phyloP scores from a whole-genome alignment of 169 alveolate species.

The Theileria sp. region DNA sequence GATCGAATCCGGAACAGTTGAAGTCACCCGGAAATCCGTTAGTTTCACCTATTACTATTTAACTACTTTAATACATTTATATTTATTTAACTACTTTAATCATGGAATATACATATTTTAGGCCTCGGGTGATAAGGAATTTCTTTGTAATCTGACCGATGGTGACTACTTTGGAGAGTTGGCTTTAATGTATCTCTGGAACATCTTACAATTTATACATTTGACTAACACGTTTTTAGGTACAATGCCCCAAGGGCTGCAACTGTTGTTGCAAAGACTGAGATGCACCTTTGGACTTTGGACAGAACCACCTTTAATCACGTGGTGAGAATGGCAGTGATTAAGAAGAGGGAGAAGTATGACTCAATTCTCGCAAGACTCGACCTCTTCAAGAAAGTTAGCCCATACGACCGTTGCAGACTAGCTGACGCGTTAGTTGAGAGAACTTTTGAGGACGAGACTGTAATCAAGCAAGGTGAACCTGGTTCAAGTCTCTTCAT shows the following conservation, averaged over 20 bases:
- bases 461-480: constrained; percentile 92
- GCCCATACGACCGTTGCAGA: constrained; percentile 90
- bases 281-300: constrained; percentile 86
- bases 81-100: too few relatives aligned
- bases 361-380: constrained; percentile 86
- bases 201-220: not conserved
- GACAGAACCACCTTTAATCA: constrained; percentile 93
- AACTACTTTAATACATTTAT: too few relatives aligned
- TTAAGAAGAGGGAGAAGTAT: constrained; percentile 89
- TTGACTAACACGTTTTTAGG: constrained; percentile 18
- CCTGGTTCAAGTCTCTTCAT: constrained; percentile 90
- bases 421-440: constrained; percentile 91
- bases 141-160: constrained; percentile 75
- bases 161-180: constrained; percentile 96
- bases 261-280: constrained; percentile 87
- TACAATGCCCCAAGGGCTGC: constrained; percentile 96
- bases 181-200: constrained; percentile 80
- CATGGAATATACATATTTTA: constrained; percentile 5
- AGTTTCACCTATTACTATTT: constrained; percentile 58
- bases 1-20: constrained; percentile 89
- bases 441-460: constrained; percentile 81
- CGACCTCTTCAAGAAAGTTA: constrained; percentile 86
- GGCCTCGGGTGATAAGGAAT: constrained; percentile 66
- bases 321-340: constrained; percentile 91
- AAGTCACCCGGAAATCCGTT: constrained; percentile 74